Percentiles rank a stretch among this genome's conserved stretches.
Evolutionary conservation across 768 basidiomycete species (phyloP).

Genomic region (Tylopilus vinaceipallidus): DNA sequence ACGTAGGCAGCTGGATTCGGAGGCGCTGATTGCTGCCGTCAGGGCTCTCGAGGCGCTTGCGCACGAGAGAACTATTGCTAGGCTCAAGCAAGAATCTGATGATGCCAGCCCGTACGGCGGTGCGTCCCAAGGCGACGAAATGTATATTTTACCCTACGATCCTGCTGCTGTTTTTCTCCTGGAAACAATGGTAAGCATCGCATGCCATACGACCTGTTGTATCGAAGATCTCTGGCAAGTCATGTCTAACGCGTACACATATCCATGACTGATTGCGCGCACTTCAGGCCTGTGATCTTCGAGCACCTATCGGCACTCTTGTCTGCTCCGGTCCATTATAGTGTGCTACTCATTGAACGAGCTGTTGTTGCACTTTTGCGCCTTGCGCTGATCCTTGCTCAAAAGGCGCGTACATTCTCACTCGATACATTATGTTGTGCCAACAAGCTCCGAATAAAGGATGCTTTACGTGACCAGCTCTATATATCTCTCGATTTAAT

Average conservation of each 20-base stretch:
- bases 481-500: constrained; percentile 93
- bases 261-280: background rate
- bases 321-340: constrained; percentile 75
- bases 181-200: constrained; percentile 92
- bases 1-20: constrained; percentile 69
- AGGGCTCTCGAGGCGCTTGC: constrained; percentile 87
- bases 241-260: background rate
- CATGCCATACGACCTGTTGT: constrained; percentile 69
- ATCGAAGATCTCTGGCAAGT: constrained; percentile 88
- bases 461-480: constrained; percentile 85
- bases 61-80: constrained; percentile 84
- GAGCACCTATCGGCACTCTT: constrained; percentile 87
- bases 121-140: constrained; percentile 39
- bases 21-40: constrained; percentile 79
- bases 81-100: constrained; percentile 66
- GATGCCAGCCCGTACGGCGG: constrained; percentile 42
- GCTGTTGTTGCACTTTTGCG: constrained; percentile 88
- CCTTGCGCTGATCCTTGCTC: constrained; percentile 79
- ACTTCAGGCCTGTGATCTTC: constrained; percentile 84
- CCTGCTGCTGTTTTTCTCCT: constrained; percentile 93
- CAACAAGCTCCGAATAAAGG: constrained; percentile 39
- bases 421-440: background rate
- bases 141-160: constrained; percentile 80
- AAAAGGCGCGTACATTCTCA: constrained; percentile 51
- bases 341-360: constrained; percentile 87